Evolutionary conservation across 2,329 filamentous ascomycete species (phyloP).

Genomic region (Arthrobotrys entomopaga): DNA sequence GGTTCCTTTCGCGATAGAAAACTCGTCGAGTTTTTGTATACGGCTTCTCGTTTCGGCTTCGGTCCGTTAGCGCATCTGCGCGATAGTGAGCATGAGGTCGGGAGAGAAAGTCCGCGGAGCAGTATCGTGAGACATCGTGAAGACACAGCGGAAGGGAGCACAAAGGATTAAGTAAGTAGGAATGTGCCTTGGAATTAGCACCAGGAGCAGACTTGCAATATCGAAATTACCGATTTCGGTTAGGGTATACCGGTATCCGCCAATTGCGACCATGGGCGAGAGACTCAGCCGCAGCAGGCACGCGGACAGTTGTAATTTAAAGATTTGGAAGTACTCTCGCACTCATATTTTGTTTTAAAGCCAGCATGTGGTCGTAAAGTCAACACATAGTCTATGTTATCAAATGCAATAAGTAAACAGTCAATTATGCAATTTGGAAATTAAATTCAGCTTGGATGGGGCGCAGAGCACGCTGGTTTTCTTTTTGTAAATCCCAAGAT

Average conservation of each 20-base stretch:
- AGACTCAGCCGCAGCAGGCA: slow-evolving; percentile 24
- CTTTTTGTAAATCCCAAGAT: slow-evolving; percentile 29
- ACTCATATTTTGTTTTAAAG: too few relatives aligned
- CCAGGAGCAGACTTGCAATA: slow-evolving; percentile 7
- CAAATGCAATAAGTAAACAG: slow-evolving; percentile 30
- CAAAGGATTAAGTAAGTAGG: slow-evolving; percentile 6
- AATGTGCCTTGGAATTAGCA: background rate
- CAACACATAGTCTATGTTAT: slow-evolving; percentile 18
- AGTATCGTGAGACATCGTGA: slow-evolving; percentile 6
- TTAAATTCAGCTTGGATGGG: slow-evolving; percentile 24
- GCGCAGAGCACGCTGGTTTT: slow-evolving; percentile 9
- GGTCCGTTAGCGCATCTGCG: slow-evolving; percentile 10
- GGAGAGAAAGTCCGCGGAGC: background rate
- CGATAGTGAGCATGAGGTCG: slow-evolving; percentile 11
- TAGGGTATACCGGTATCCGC: slow-evolving; percentile 1
- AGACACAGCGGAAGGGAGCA: background rate
- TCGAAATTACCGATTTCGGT: slow-evolving; percentile 2
- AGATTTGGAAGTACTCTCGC: too few relatives aligned
- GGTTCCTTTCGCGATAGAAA: background rate
- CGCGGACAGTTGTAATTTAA: too few relatives aligned
- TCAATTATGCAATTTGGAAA: slow-evolving; percentile 18
- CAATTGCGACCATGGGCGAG: background rate
- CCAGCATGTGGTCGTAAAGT: slow-evolving; percentile 15
- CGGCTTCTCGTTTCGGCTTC: background rate
- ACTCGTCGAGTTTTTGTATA: slow-evolving; percentile 1